A percentile compares a stretch with the other conserved stretches of the same genome.
These are phyloP conservation scores for Jatropha multifida DNA, from an alignment of 441 rosid genomes.

Conservation along the genomic window DNA sequence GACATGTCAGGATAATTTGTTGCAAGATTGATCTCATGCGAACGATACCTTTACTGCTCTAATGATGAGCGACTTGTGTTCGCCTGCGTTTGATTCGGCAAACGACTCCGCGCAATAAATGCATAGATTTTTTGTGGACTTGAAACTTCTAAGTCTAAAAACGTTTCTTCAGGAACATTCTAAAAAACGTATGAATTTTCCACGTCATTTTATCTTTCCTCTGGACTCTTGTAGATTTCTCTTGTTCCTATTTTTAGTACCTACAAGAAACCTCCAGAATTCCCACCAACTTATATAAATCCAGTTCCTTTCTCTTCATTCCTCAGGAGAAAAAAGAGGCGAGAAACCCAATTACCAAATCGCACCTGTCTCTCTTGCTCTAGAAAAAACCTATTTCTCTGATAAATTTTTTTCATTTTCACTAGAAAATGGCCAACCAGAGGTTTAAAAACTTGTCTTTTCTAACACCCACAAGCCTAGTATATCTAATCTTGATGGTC, in stretches of 20 bases:
- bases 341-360: too few species aligned
- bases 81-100: too few species aligned
- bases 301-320: background rate
- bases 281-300: slow-evolving; percentile 4
- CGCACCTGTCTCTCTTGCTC: background rate
- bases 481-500: background rate
- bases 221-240: slow-evolving; percentile 14
- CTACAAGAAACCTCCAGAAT: slow-evolving; percentile 16
- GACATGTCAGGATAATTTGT: too few species aligned
- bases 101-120: too few species aligned
- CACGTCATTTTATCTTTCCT: background rate
- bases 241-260: background rate
- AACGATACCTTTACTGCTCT: too few species aligned
- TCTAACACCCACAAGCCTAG: background rate
- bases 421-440: slow-evolving; percentile 14
- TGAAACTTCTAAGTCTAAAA: background rate
- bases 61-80: too few species aligned
- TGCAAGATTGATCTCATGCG: too few species aligned
- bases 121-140: background rate
- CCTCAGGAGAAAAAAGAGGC: background rate
- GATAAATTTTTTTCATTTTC: too few species aligned
- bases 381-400: too few species aligned
- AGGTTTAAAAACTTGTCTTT: background rate
- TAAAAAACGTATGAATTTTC: background rate
- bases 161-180: slow-evolving; percentile 8